These are phyloP conservation scores for Beauveria brongniartii DNA, from an alignment of 2,329 filamentous ascomycete genomes.

Conservation along the genomic window DNA sequence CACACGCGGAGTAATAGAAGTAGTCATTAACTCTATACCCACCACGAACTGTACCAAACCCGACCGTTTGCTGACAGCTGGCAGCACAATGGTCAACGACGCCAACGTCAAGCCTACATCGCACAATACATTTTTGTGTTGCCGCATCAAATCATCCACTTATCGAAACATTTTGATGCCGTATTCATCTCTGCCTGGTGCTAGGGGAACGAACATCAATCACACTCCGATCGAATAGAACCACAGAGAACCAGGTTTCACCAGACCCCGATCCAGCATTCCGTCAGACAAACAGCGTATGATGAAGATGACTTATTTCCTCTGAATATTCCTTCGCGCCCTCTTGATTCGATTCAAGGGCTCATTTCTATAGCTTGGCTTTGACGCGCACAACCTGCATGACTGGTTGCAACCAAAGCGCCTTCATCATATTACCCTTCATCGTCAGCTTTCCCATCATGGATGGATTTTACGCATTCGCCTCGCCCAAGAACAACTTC, in stretches of 20 bases:
- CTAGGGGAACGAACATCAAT: not conserved
- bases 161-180: too few species aligned
- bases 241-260: not conserved
- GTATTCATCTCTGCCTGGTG: not conserved
- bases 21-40: not conserved
- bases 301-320: not conserved
- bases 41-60: not conserved
- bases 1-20: not conserved
- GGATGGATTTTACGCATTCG: slow-evolving; percentile 81
- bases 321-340: too few species aligned
- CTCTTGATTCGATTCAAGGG: not conserved
- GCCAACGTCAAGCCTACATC: not conserved
- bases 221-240: not conserved
- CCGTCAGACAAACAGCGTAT: not conserved
- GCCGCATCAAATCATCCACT: not conserved
- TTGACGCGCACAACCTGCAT: slow-evolving; percentile 70
- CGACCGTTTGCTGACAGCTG: not conserved
- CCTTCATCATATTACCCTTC: slow-evolving; percentile 91
- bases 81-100: not conserved
- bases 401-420: slow-evolving; percentile 79
- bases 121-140: not conserved
- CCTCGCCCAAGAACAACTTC: slow-evolving; percentile 68
- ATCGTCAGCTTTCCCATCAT: slow-evolving; percentile 92
- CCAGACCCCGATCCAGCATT: not conserved
- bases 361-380: slow-evolving; percentile 57